A percentile compares a stretch with the other conserved stretches of the same genome.
These are phyloP conservation scores for Catenaria anguillulae DNA, from an alignment of 371 early-diverging fungal genomes.

Conservation along the genomic window DNA sequence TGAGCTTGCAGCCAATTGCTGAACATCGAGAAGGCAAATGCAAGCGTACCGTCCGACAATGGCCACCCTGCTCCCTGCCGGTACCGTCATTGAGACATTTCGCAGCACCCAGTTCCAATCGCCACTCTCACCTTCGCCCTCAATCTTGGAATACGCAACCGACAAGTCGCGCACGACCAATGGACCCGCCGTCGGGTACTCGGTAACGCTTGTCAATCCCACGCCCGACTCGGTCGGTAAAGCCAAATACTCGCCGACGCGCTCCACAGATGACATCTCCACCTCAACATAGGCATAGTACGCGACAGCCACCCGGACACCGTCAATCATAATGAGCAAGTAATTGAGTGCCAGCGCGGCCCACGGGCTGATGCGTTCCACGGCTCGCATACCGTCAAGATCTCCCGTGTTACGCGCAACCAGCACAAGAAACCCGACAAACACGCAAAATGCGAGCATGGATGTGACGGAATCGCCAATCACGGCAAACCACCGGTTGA, in stretches of 20 bases:
- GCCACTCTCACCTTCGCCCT: constrained; percentile 22
- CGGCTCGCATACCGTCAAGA: too few relatives aligned
- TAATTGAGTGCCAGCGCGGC: not conserved
- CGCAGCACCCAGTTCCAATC: not conserved
- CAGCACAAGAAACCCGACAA: not conserved
- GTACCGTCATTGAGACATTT: not conserved
- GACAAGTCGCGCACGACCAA: constrained; percentile 46
- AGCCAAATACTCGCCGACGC: constrained; percentile 52
- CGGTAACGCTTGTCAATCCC: not conserved
- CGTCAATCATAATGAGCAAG: not conserved
- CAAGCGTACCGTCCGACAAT: not conserved
- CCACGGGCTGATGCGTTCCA: not conserved
- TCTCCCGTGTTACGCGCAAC: not conserved
- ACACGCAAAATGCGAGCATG: not conserved
- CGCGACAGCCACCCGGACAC: not conserved
- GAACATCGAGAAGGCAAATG: too few relatives aligned
- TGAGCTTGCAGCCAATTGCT: too few relatives aligned
- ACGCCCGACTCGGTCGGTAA: not conserved
- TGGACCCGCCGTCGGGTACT: constrained; percentile 25
- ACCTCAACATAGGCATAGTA: constrained; percentile 43
- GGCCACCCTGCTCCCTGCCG: not conserved
- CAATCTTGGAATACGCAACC: constrained; percentile 41
- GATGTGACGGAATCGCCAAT: not conserved
- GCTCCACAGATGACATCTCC: constrained; percentile 72
- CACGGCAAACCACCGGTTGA: not conserved